Evolutionary conservation across 2,329 filamentous ascomycete genomes (phyloP), one percentile per base, ranked within the genome.

Genomic region (Didymella sp.): DNA sequence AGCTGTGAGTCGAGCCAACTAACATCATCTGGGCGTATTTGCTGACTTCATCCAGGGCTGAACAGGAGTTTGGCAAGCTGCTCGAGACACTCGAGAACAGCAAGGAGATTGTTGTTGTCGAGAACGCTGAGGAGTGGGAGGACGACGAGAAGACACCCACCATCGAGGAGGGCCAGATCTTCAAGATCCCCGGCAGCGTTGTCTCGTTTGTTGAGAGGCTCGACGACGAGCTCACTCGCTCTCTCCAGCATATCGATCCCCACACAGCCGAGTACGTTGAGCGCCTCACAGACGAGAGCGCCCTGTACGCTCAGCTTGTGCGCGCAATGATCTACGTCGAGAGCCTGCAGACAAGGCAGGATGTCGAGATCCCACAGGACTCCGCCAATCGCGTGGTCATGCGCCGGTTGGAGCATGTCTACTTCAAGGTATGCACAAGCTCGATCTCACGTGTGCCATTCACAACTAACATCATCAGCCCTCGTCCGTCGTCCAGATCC

Each of bases 231-330:
- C 90, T 99, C 63, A 96, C 91, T 60, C 89, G 95, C 69, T 97
- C 95, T n/a, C 84, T 99, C 49, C 95, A 99, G 79, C 91, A 89
- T 78, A 97, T 99, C 73, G 95, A 99, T 76, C 96, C 95, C 55
- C 95, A 99, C 80, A 99, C 95, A 37, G 95, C 95, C 27, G 95
- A 99, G 80, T 99, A 99, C 75, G 96, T 99, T 61, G 95, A 99
- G 76, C 87, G 96, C 57, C 82, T 99, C 58, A 89, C 90, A 52
- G 95, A 99, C 71, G 95, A 99, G 81, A 89, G 89, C 61, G 82
- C 89, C 45, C 83, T 99, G 48, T 99, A 99, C 83, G 92, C 91
- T 78, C 89, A 92, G 78, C 91, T 99, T 76, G 89, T 97, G 75
- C 91, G 92, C 62, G 87, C 90, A 43, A 84, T 92, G 71, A 84